Percentiles rank a stretch among this genome's conserved stretches.
Conservation (phyloP, 164 flowering plant genomes). For the Sedum album region DNA sequence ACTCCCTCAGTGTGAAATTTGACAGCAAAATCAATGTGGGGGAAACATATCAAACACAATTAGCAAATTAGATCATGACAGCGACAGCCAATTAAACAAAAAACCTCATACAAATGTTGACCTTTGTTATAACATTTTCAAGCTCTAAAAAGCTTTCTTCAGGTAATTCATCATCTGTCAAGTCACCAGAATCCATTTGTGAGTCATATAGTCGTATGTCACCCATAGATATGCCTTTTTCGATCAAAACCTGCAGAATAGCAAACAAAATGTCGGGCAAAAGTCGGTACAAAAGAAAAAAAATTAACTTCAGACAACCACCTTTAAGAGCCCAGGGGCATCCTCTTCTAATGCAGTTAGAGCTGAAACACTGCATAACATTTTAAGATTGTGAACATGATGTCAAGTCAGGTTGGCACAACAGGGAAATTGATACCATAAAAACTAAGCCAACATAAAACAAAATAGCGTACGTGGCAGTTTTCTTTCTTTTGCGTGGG, state of each 20-base stretch:
- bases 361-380: slow-evolving; percentile 54
- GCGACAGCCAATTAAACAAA: neutral
- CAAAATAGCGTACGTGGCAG: slow-evolving; percentile 47
- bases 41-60: too few species aligned
- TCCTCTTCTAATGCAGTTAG: slow-evolving; percentile 87
- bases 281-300: neutral
- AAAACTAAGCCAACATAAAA: neutral
- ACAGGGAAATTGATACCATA: neutral
- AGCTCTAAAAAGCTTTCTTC: slow-evolving; percentile 68
- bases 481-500: slow-evolving; percentile 53
- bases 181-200: slow-evolving; percentile 33
- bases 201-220: slow-evolving; percentile 83
- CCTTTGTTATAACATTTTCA: slow-evolving; percentile 76
- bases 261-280: neutral
- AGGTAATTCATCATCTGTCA: slow-evolving; percentile 32
- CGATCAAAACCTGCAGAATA: slow-evolving; percentile 50
- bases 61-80: neutral
- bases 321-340: slow-evolving; percentile 94
- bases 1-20: neutral
- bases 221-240: slow-evolving; percentile 56
- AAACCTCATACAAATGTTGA: slow-evolving; percentile 9
- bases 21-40: neutral
- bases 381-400: neutral
- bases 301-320: slow-evolving; percentile 13
- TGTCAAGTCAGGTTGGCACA: neutral